Conservation (phyloP, 106 monocot genomes). For the Gastrodia elata region DNA sequence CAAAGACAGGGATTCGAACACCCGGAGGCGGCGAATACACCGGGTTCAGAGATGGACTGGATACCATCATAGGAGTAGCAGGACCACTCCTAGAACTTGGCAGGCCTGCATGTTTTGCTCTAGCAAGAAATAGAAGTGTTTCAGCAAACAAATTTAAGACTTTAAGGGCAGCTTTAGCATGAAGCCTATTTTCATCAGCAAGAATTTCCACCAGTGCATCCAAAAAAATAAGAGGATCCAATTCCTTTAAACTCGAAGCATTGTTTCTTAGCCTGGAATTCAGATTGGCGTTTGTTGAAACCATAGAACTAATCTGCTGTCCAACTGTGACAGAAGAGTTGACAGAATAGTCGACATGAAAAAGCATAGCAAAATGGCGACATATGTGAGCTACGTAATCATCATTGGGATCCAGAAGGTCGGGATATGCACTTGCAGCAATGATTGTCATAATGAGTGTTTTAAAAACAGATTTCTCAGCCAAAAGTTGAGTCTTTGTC, state of each 20-base stretch:
- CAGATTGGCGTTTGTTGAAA: slow-evolving; percentile 23
- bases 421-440: slow-evolving; percentile 62
- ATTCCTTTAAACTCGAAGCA: slow-evolving; percentile 76
- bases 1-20: slow-evolving; percentile 83
- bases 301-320: slow-evolving; percentile 42
- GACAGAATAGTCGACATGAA: slow-evolving; percentile 70
- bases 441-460: slow-evolving; percentile 62
- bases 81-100: slow-evolving; percentile 61
- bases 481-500: slow-evolving; percentile 97
- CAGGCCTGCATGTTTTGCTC: slow-evolving; percentile 60
- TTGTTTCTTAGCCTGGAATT: slow-evolving; percentile 41
- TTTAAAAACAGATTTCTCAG: slow-evolving; percentile 97
- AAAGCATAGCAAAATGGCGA: slow-evolving; percentile 97
- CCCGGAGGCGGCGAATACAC: slow-evolving; percentile 84
- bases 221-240: slow-evolving; percentile 89
- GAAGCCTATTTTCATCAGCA: slow-evolving; percentile 67
- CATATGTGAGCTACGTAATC: slow-evolving; percentile 74
- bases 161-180: slow-evolving; percentile 80
- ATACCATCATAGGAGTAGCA: slow-evolving; percentile 89
- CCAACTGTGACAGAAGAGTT: slow-evolving; percentile 33
- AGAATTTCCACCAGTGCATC: slow-evolving; percentile 96
- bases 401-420: slow-evolving; percentile 62
- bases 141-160: slow-evolving; percentile 78
- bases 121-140: slow-evolving; percentile 78
- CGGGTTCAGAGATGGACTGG: slow-evolving; percentile 91